Evolutionary conservation across 176 grass and related monocot genomes (phyloP).

Genomic region (Triticum monococcum): DNA sequence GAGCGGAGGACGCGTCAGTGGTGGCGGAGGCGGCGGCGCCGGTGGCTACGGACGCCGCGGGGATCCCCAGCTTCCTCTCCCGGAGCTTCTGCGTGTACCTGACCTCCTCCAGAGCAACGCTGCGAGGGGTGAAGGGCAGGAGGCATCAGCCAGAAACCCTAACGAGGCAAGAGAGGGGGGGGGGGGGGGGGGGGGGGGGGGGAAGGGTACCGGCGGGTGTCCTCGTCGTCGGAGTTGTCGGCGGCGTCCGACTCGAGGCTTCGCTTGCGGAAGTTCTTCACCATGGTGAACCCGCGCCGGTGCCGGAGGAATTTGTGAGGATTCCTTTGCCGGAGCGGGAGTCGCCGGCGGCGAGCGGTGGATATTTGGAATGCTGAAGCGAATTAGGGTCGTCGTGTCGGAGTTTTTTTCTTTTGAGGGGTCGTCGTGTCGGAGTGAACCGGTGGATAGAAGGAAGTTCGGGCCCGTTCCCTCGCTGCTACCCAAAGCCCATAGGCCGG

Average conservation of each 20-base stretch:
- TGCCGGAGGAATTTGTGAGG: background rate
- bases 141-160: background rate
- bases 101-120: slow-evolving; percentile 70
- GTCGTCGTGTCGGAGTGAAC: background rate
- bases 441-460: background rate
- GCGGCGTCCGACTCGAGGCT: slow-evolving; percentile 41
- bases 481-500: background rate
- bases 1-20: slow-evolving; percentile 19
- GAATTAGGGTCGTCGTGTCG: background rate
- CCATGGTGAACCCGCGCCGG: slow-evolving; percentile 17
- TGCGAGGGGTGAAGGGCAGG: background rate
- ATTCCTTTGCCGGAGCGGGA: slow-evolving; percentile 17
- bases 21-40: background rate
- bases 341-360: slow-evolving; percentile 37
- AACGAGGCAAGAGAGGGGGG: background rate
- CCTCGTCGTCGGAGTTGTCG: slow-evolving; percentile 60
- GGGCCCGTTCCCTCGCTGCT: background rate
- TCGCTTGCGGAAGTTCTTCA: slow-evolving; percentile 72
- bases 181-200: background rate
- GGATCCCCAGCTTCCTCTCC: slow-evolving; percentile 58
- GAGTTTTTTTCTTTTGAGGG: too few species aligned
- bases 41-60: slow-evolving; percentile 28
- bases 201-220: slow-evolving; percentile 37
- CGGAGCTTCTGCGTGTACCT: slow-evolving; percentile 65
- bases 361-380: background rate